Base-by-base conservation (phyloP, 2,329 filamentous ascomycete species). In the Gaeumannomyces tritici region DNA sequence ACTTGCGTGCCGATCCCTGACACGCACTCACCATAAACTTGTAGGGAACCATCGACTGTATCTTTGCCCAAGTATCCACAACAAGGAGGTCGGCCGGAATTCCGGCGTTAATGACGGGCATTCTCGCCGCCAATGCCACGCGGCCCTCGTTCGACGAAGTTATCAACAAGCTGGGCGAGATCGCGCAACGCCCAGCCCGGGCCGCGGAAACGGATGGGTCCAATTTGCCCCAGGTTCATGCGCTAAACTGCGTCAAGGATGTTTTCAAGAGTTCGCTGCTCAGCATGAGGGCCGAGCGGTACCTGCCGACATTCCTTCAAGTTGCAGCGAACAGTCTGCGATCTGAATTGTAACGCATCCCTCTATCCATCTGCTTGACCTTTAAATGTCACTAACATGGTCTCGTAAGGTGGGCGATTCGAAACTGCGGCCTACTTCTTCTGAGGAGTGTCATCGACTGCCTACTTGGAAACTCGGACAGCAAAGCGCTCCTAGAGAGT, bases 81-180 rank as follows among this genome's bases (percentile, higher is more conserved):
- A 99, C 96, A 3, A 83, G 95, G 62, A 83, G 96, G 65, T 99
- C 95, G 1, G 95, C 95, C 12, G 95, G 95, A 24, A 88, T 99
- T 57, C 95, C 95, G 0, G 89, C 91, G 11, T 81, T 98, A 65
- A 86, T 98, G 61, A 89, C 89, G 1, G 92, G 91, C 0, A 86
- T 98, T 47, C 77, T 97, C 4, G 83, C 86, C 4, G 86, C 90
- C 11, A 85, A 88, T 65, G 74, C 83, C 0, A 70, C 77, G 1
- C 77, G 75, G 0, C 84, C 84, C 1, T 83, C 89, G 0, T 89
- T 95, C 62, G 76, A 83, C 33, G 76, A 82, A 51, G 85, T 88
- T 1, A 86, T 96, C 71, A 70, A 73, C 7, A 83, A 85, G 42
- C 79, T 92, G 5, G 82, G 84, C 64, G 71, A 74, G 4, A 86